Conservation (phyloP, 1,139 yeast species). For the Geotrichum siamense region DNA sequence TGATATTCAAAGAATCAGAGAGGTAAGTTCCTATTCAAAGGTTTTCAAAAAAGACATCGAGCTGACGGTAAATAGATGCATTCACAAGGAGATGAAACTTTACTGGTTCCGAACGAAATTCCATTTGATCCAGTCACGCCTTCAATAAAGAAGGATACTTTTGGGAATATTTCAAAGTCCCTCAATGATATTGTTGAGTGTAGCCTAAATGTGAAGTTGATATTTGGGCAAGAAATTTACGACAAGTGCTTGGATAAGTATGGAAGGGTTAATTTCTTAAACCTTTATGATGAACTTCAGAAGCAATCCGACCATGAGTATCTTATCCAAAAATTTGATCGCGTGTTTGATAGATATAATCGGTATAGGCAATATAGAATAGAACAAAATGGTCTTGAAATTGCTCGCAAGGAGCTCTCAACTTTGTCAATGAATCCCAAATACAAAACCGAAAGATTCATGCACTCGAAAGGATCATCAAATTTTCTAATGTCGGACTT, state of each 20-base stretch:
- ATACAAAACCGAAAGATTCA: slow-evolving; percentile 4
- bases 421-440: slow-evolving; percentile 2
- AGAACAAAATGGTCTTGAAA: slow-evolving; percentile 9
- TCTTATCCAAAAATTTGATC: slow-evolving; percentile 43
- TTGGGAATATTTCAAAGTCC: slow-evolving; percentile 10
- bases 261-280: slow-evolving; percentile 22
- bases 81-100: background rate
- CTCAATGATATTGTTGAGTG: slow-evolving; percentile 12
- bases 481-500: slow-evolving; percentile 8
- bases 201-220: slow-evolving; percentile 12
- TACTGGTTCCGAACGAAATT: background rate
- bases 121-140: slow-evolving; percentile 7
- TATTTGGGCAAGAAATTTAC: slow-evolving; percentile 12
- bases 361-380: slow-evolving; percentile 55
- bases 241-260: slow-evolving; percentile 10
- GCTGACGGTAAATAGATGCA: too few species aligned
- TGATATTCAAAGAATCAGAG: slow-evolving; percentile 18
- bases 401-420: slow-evolving; percentile 5
- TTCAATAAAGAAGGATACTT: slow-evolving; percentile 7
- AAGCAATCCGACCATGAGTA: slow-evolving; percentile 22
- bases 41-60: too few species aligned
- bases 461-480: slow-evolving; percentile 6
- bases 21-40: too few species aligned
- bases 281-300: slow-evolving; percentile 24
- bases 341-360: slow-evolving; percentile 57